These are phyloP conservation scores for Vanrija sp. DNA, from an alignment of 1,284 basidiomycete genomes.

Conservation along the genomic window DNA sequence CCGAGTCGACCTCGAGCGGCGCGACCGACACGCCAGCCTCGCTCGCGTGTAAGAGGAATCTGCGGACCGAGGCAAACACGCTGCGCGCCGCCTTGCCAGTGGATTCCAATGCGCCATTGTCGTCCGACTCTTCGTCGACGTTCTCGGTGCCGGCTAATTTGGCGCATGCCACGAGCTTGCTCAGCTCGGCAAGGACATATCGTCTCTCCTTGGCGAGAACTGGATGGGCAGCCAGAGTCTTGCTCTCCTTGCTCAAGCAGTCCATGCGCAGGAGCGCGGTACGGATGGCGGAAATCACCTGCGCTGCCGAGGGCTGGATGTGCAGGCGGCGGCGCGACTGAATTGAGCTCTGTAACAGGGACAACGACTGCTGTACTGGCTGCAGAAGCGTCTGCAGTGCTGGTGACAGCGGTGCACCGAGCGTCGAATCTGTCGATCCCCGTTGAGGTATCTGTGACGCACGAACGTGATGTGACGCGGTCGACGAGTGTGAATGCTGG, in stretches of 20 bases:
- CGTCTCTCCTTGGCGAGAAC: slow-evolving; percentile 72
- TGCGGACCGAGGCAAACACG: slow-evolving; percentile 49
- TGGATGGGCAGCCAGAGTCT: slow-evolving; percentile 63
- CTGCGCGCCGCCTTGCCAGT: slow-evolving; percentile 50
- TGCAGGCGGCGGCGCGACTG: slow-evolving; percentile 58
- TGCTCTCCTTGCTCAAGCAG: slow-evolving; percentile 78
- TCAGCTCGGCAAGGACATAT: slow-evolving; percentile 74
- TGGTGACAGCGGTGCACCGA: slow-evolving; percentile 12
- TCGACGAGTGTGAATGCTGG: slow-evolving; percentile 10
- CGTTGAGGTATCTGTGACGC: not conserved
- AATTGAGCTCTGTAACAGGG: slow-evolving; percentile 79
- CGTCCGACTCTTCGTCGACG: slow-evolving; percentile 26
- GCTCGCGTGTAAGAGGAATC: slow-evolving; percentile 61
- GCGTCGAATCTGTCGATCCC: not conserved
- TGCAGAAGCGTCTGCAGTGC: slow-evolving; percentile 46
- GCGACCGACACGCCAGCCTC: slow-evolving; percentile 66
- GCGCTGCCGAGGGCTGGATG: slow-evolving; percentile 56
- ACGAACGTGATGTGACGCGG: slow-evolving; percentile 6
- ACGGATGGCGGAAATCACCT: slow-evolving; percentile 92
- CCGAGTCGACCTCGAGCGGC: not conserved
- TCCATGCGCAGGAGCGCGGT: slow-evolving; percentile 77
- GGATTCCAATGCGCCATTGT: slow-evolving; percentile 36
- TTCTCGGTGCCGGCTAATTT: slow-evolving; percentile 55
- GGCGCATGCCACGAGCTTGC: slow-evolving; percentile 77
- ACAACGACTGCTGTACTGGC: slow-evolving; percentile 71